Percentiles rank a stretch among this genome's conserved stretches.
These are phyloP conservation scores for Pterocarpus santalinus DNA, from an alignment of 306 rosid genomes.

Conservation along the genomic window DNA sequence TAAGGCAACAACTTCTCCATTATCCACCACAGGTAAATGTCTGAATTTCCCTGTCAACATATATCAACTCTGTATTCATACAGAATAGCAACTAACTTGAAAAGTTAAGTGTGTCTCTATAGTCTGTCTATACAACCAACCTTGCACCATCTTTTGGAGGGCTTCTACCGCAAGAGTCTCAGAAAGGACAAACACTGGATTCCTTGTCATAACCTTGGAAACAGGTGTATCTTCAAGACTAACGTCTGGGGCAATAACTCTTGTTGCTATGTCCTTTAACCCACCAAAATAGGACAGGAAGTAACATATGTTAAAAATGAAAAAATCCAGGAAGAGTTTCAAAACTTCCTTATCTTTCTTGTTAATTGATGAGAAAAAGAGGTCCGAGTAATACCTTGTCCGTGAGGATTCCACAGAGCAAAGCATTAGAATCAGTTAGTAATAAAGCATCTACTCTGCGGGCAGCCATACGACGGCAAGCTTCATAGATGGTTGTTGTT, in stretches of 20 bases:
- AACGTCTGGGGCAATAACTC: conserved; percentile 82
- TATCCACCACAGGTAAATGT: conserved; percentile 97
- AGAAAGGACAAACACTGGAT: conserved; percentile 90
- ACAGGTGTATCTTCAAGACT: conserved; percentile 87
- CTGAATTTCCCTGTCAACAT: conserved; percentile 86
- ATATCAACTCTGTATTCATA: conserved; percentile 44
- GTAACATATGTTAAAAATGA: conserved; percentile 26
- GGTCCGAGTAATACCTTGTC: conserved; percentile 74
- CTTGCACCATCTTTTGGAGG: conserved; percentile 99
- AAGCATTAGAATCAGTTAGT: conserved; percentile 88
- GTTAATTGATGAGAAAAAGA: conserved; percentile 27
- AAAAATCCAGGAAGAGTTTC: conserved; percentile 19
- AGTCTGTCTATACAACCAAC: conserved; percentile 54
- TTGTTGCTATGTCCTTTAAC: conserved; percentile 84
- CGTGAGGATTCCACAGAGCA: conserved; percentile 97
- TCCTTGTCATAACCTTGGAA: conserved; percentile 94
- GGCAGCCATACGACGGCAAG: conserved; percentile 96
- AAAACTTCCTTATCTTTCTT: background rate
- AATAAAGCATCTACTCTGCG: conserved; percentile 95
- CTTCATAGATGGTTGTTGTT: conserved; percentile 79
- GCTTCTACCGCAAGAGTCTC: conserved; percentile 99
- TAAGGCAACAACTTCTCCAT: conserved; percentile 96
- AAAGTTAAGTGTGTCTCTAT: conserved; percentile 39
- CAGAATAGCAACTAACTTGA: conserved; percentile 38
- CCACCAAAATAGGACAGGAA: conserved; percentile 42